phyloP scores from a whole-genome alignment of 108 stramenopile genomes.

The Mayamaea pseudoterrestris region DNA sequence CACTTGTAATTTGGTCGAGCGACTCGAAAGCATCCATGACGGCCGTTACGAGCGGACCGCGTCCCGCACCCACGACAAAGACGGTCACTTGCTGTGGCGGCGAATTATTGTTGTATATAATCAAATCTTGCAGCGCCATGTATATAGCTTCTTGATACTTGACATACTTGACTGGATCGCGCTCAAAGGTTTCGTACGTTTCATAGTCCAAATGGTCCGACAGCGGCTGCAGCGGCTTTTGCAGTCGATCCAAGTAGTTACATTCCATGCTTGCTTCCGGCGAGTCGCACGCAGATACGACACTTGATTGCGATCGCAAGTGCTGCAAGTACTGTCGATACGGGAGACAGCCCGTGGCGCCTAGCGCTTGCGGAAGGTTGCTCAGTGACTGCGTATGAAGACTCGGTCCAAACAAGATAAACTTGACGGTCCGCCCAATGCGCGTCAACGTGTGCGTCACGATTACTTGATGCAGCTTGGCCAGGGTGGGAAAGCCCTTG shows the following conservation, averaged over 20 bases:
- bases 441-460: constrained; percentile 51
- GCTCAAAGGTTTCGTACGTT: constrained; percentile 96
- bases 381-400: constrained; percentile 8
- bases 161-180: constrained; percentile 94
- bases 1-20: too few relatives aligned
- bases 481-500: constrained; percentile 80
- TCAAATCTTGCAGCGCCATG: neutral
- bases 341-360: constrained; percentile 24
- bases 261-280: constrained; percentile 65
- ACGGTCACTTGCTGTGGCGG: constrained; percentile 32
- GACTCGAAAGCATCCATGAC: constrained; percentile 49
- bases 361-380: constrained; percentile 1
- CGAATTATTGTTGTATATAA: constrained; percentile 1
- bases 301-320: constrained; percentile 40
- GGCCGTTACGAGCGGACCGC: constrained; percentile 89
- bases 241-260: constrained; percentile 85
- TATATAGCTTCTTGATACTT: constrained; percentile 78
- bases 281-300: constrained; percentile 30
- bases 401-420: constrained; percentile 42
- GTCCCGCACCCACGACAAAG: constrained; percentile 94
- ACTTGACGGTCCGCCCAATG: constrained; percentile 41
- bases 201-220: constrained; percentile 94
- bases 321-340: constrained; percentile 89
- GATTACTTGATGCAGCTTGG: constrained; percentile 72
- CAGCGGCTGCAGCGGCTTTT: constrained; percentile 93